A percentile compares a stretch with the other conserved stretches of the same genome.
These are phyloP conservation scores for Fusarium pseudograminearum DNA, from an alignment of 2,329 filamentous ascomycete species.

Conservation along the genomic window DNA sequence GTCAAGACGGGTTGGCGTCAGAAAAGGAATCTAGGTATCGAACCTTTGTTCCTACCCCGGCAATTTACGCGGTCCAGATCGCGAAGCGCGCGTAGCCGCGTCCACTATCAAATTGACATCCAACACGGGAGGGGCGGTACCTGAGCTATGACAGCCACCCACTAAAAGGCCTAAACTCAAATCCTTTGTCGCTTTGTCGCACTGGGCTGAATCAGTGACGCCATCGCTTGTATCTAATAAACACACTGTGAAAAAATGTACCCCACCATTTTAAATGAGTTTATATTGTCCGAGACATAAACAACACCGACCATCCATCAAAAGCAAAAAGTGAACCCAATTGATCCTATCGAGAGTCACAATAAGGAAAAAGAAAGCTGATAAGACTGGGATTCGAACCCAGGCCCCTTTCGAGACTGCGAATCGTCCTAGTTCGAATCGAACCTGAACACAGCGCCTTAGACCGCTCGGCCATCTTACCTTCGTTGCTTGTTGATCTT, in stretches of 20 bases:
- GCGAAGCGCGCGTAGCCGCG: slow-evolving; percentile 37
- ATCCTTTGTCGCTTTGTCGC: slow-evolving; percentile 1
- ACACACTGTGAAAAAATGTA: neutral
- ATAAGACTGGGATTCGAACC: slow-evolving; percentile 43
- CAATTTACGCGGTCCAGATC: slow-evolving; percentile 39
- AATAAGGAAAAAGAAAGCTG: neutral
- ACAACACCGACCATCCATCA: too few species aligned
- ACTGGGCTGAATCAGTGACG: slow-evolving; percentile 31
- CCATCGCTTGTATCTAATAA: slow-evolving; percentile 2
- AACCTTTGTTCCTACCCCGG: slow-evolving; percentile 1
- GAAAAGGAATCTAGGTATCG: neutral
- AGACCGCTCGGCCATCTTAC: slow-evolving; percentile 41
- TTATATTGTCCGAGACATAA: neutral
- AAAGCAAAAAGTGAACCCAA: neutral
- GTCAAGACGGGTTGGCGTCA: neutral
- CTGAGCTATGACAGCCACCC: slow-evolving; percentile 24
- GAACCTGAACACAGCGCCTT: slow-evolving; percentile 44
- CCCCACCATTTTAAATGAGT: neutral
- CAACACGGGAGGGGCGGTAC: slow-evolving; percentile 31
- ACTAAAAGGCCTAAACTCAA: slow-evolving; percentile 7
- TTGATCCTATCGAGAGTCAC: neutral
- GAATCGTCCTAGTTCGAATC: slow-evolving; percentile 34
- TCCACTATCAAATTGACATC: slow-evolving; percentile 24
- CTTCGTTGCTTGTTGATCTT: slow-evolving; percentile 3
- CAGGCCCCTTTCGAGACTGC: slow-evolving; percentile 44